Percentiles rank a stretch among this genome's conserved stretches.
Evolutionary conservation across 2,329 filamentous ascomycete species (phyloP).

Genomic region (Fusarium sterilihyphosum): DNA sequence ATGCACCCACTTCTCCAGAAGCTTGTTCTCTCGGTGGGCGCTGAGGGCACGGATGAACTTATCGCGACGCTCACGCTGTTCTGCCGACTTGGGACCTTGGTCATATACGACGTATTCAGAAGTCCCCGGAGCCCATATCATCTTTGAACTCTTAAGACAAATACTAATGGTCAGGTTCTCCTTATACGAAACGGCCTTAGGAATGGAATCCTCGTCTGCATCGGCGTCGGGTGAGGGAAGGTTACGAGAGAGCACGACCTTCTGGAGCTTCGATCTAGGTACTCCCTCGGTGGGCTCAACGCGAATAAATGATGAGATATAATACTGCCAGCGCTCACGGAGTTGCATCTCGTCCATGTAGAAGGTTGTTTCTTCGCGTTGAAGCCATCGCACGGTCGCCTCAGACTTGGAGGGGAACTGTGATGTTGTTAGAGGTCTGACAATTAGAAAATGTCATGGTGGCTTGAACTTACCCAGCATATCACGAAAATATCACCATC

Average conservation of each 20-base stretch:
- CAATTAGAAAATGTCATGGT: not conserved
- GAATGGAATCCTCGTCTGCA: constrained; percentile 70
- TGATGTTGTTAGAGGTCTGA: constrained; percentile 49
- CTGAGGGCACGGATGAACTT: constrained; percentile 62
- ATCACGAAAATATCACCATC: constrained; percentile 93
- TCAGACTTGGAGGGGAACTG: constrained; percentile 74
- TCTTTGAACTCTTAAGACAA: constrained; percentile 80
- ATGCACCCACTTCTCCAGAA: constrained; percentile 83
- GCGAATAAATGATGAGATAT: constrained; percentile 90
- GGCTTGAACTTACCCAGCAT: constrained; percentile 77
- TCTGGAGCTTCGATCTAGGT: constrained; percentile 70
- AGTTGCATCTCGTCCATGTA: constrained; percentile 89
- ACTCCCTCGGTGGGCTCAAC: constrained; percentile 89
- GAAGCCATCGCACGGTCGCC: constrained; percentile 76
- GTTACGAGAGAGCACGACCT: constrained; percentile 77
- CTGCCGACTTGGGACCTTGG: constrained; percentile 72
- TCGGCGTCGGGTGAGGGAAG: constrained; percentile 70
- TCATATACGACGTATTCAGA: constrained; percentile 79
- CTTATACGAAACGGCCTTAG: constrained; percentile 68
- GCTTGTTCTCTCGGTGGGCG: constrained; percentile 74
- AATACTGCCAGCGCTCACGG: constrained; percentile 90
- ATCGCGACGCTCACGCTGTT: constrained; percentile 64
- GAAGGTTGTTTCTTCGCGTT: constrained; percentile 78
- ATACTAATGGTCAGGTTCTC: constrained; percentile 79
- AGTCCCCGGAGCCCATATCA: constrained; percentile 77